Base-by-base conservation (phyloP, 768 basidiomycete species). In the Termitomyces sp. region DNA sequence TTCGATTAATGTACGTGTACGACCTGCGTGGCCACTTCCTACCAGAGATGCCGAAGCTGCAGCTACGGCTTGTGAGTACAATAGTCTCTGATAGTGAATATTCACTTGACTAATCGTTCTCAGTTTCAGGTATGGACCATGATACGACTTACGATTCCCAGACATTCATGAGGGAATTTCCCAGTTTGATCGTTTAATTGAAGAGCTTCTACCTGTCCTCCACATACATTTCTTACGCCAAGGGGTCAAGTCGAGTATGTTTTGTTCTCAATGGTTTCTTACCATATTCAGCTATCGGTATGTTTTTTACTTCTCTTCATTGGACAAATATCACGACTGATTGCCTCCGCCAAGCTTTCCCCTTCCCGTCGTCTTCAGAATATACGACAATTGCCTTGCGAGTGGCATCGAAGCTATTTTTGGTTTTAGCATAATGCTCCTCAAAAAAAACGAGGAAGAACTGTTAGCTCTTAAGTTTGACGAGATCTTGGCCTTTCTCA, bases 41-140 rank as follows among this genome's bases (percentile, higher is more conserved):
- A n/a, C 95, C 97, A 3, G 96, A 99, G 66, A 99, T 99, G 97
- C 97, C 97, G 0, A 96, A 94, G 62, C 70, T 99, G 5, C 97
- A 98, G 68, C 74, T 94, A 43, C 91, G 96, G 21, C 80, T 99
- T 58, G 89, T 91, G 67, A 73, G 84, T 68, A 26, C 42, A 43
- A 26, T 44, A 57, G 23, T 26, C 50, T 35, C 28, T 41, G 45
- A 14, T 28, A 31, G 1, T 5, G 9, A 19, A 15, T 15, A 33
- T n/a, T 28, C 11, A 38, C 5, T 38, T 31, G 10, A 48, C 12
- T 28, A 21, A 28, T 14, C 3, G 26, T 28, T 11, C 8, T 12
- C 14, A 85, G 85, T 87, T 84, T 65, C 85, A 85, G 80, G 84
- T 87, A 75, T 48, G 64, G 26, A 45, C 17, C 26, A 23, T 28